Evolutionary conservation across 2,329 filamentous ascomycete species (phyloP).

Genomic region (Leptodontidium sp.): DNA sequence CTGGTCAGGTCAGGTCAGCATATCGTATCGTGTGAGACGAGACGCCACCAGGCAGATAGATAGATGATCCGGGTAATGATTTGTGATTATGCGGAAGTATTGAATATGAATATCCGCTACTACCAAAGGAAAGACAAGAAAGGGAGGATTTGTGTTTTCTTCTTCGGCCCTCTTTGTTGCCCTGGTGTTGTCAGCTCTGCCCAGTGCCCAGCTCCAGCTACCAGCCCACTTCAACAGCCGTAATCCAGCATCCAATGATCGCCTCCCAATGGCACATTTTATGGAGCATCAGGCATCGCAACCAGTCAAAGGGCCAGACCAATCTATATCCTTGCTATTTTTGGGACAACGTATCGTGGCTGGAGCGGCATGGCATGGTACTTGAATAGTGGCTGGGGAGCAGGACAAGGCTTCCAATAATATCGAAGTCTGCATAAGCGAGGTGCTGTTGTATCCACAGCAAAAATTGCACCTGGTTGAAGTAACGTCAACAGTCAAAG

Average conservation of each 20-base stretch:
- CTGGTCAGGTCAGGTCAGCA: not conserved
- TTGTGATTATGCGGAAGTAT: slow-evolving; percentile 1
- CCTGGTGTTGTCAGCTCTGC: not conserved
- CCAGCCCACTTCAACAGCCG: not conserved
- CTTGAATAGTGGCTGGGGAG: not conserved
- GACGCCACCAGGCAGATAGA: not conserved
- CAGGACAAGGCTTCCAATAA: slow-evolving; percentile 16
- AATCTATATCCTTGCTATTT: slow-evolving; percentile 14
- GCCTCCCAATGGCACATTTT: slow-evolving; percentile 3
- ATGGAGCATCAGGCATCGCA: not conserved
- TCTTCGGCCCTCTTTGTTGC: slow-evolving; percentile 4
- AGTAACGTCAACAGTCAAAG: too few species aligned
- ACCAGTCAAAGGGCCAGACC: not conserved
- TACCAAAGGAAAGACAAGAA: not conserved
- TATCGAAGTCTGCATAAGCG: slow-evolving; percentile 7
- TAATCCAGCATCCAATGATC: not conserved
- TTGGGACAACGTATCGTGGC: slow-evolving; percentile 12
- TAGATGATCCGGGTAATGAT: not conserved
- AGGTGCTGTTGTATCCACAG: slow-evolving; percentile 2
- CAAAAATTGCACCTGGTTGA: not conserved
- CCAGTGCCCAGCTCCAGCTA: not conserved
- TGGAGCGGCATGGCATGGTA: not conserved
- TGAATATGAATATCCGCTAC: not conserved
- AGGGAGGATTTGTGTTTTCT: not conserved
- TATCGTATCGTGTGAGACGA: not conserved